Conservation (phyloP, 192 early-diverging fungal species). For the Haplosporangium gracile region DNA sequence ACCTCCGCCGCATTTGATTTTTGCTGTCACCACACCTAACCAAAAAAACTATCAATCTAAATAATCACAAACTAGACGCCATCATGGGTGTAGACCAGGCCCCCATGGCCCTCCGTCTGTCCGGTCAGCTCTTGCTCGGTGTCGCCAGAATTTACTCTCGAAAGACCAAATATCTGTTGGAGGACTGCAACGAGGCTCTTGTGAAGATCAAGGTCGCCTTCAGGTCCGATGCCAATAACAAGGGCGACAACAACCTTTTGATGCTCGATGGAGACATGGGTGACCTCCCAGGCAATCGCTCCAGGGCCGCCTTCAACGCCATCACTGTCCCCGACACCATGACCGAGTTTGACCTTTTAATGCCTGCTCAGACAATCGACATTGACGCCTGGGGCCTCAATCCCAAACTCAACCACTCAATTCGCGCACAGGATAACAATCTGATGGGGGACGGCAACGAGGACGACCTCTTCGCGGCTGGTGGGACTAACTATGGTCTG, state of each 20-base stretch:
- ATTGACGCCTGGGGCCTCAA: conserved; percentile 49
- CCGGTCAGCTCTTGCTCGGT: conserved; percentile 96
- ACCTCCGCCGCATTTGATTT: background rate
- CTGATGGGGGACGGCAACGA: conserved; percentile 26
- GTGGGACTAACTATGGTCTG: conserved; percentile 19
- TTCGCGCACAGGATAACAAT: conserved; percentile 81
- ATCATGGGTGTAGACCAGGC: conserved; percentile 86
- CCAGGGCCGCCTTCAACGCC: conserved; percentile 76
- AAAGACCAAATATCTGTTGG: conserved; percentile 95
- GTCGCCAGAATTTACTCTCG: conserved; percentile 96
- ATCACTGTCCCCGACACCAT: conserved; percentile 91
- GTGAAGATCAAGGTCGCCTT: conserved; percentile 93
- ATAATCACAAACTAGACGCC: conserved; percentile 66
- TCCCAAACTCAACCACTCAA: conserved; percentile 59
- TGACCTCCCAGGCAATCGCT: conserved; percentile 84
- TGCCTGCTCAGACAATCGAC: conserved; percentile 72
- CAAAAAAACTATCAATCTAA: background rate
- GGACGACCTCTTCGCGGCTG: conserved; percentile 18
- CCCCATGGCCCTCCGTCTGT: conserved; percentile 93
- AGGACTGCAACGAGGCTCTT: conserved; percentile 97
- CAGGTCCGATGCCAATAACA: conserved; percentile 73
- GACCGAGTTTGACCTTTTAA: conserved; percentile 92
- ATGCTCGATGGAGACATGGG: conserved; percentile 60
- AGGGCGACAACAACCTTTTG: conserved; percentile 67
- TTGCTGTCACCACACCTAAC: background rate